phyloP scores from a whole-genome alignment of 1,284 basidiomycete genomes.

The Porodaedalea pini region DNA sequence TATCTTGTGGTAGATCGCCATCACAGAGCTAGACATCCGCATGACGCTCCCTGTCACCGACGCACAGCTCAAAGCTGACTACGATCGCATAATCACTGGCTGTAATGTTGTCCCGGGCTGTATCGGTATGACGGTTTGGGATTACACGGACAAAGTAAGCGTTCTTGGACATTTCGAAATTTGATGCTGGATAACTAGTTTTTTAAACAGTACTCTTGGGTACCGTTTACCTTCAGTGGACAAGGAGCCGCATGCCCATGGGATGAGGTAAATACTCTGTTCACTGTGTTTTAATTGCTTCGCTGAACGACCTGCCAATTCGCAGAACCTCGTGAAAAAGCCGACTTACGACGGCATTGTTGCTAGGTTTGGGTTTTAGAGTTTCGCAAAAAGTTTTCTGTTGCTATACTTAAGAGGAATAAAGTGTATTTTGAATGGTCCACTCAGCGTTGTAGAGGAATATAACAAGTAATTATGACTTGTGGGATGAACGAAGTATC shows the following conservation, averaged over 20 bases:
- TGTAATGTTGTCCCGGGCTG: slow-evolving; percentile 42
- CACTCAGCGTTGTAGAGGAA: no score
- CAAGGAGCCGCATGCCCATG: slow-evolving; percentile 25
- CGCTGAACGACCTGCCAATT: neutral
- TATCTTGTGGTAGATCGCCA: slow-evolving; percentile 28
- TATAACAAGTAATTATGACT: no score
- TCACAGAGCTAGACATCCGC: slow-evolving; percentile 53
- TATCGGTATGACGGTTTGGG: slow-evolving; percentile 49
- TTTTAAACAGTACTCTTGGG: slow-evolving; percentile 24
- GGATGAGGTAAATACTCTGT: slow-evolving; percentile 19
- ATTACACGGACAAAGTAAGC: slow-evolving; percentile 41
- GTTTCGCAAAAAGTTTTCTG: neutral
- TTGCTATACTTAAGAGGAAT: neutral
- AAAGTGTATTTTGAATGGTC: neutral
- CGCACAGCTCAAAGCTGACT: slow-evolving; percentile 48
- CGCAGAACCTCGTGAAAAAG: slow-evolving; percentile 22
- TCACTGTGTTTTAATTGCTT: neutral
- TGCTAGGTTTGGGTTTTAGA: slow-evolving; percentile 9
- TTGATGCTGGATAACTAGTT: neutral
- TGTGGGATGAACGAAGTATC: no score
- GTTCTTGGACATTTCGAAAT: neutral
- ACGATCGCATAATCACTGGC: slow-evolving; percentile 41
- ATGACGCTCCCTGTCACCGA: slow-evolving; percentile 46
- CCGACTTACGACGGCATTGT: slow-evolving; percentile 23
- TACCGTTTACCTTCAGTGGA: slow-evolving; percentile 24